phyloP scores from a whole-genome alignment of 768 basidiomycete genomes.

The Zangia roseola region DNA sequence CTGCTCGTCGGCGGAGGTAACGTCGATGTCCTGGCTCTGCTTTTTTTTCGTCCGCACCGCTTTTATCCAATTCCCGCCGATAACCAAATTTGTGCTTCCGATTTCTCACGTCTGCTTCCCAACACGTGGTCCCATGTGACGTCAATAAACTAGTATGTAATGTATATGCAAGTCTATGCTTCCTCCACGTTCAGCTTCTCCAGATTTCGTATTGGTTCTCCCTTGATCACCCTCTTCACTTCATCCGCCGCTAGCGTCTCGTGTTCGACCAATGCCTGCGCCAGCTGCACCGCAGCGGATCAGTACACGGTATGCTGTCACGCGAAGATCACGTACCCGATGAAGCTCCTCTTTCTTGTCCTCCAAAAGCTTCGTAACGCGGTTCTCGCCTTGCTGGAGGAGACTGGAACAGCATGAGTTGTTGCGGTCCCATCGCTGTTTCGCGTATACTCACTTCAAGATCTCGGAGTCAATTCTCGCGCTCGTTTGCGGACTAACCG shows the following conservation, averaged over 20 bases:
- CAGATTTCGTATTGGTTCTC: conserved; percentile 73
- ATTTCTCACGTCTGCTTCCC: too few species aligned
- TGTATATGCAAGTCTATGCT: too few species aligned
- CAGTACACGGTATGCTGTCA: neutral
- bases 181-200: conserved; percentile 37
- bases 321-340: conserved; percentile 42
- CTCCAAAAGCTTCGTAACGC: conserved; percentile 63
- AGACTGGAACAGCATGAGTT: conserved; percentile 37
- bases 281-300: conserved; percentile 54
- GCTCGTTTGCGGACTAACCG: conserved; percentile 70
- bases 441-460: conserved; percentile 52
- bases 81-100: too few species aligned
- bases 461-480: conserved; percentile 90
- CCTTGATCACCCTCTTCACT: conserved; percentile 81
- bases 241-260: conserved; percentile 90
- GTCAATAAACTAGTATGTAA: too few species aligned
- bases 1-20: conserved; percentile 55
- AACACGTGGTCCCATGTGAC: too few species aligned
- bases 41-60: conserved; percentile 14
- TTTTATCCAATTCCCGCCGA: conserved; percentile 5
- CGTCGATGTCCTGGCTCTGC: conserved; percentile 26
- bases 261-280: conserved; percentile 89
- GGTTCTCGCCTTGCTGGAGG: conserved; percentile 66
- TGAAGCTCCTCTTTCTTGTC: conserved; percentile 74
- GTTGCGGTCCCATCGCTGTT: neutral